Conservation (phyloP, 805 yeast genomes). For the Zygoascus tannicola region DNA sequence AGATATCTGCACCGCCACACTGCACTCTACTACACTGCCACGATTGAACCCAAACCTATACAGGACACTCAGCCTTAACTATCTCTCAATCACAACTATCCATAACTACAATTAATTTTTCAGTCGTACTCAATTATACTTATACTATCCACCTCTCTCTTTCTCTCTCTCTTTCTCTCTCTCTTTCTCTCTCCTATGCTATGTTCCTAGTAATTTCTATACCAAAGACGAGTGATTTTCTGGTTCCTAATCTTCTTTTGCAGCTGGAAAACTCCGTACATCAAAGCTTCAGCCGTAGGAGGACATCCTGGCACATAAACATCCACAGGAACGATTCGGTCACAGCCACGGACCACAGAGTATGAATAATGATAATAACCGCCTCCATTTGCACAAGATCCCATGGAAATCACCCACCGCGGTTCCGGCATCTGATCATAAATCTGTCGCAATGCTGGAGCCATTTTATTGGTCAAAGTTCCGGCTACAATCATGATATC, state of each 20-base stretch:
- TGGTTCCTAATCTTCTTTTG: slow-evolving; percentile 85
- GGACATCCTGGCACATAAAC: slow-evolving; percentile 92
- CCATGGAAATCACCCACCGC: slow-evolving; percentile 91
- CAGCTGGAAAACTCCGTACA: slow-evolving; percentile 83
- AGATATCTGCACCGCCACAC: too few species aligned
- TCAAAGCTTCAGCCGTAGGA: slow-evolving; percentile 81
- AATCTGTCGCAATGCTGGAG: slow-evolving; percentile 85
- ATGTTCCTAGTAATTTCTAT: slow-evolving; percentile 40
- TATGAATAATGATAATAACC: slow-evolving; percentile 87
- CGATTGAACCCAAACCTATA: too few species aligned
- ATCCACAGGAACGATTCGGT: slow-evolving; percentile 80
- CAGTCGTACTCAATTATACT: too few species aligned
- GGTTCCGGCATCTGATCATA: slow-evolving; percentile 94
- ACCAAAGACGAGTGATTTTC: slow-evolving; percentile 78
- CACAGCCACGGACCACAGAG: slow-evolving; percentile 85
- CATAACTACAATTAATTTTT: too few species aligned
- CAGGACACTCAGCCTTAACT: too few species aligned
- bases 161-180: background rate
- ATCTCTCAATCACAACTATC: too few species aligned
- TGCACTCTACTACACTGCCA: too few species aligned
- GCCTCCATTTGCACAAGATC: slow-evolving; percentile 90
- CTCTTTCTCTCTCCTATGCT: background rate
- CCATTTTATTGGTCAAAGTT: slow-evolving; percentile 86
- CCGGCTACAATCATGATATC: slow-evolving; percentile 92
- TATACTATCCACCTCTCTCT: too few species aligned